Evolutionary conservation across 441 rosid species (phyloP).

Genomic region (Bocquillonia castaneifolia): DNA sequence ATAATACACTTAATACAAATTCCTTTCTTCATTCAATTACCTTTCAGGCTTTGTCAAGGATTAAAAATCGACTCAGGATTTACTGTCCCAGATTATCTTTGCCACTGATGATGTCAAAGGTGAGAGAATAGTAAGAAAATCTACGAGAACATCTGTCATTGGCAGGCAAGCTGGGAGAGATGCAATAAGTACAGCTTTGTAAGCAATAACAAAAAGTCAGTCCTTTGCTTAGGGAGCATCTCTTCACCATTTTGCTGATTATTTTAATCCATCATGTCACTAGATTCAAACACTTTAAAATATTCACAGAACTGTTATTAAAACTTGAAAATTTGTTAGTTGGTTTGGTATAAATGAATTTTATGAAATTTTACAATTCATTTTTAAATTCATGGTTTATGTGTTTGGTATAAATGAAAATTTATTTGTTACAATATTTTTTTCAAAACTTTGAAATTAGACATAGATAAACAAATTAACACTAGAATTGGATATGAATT

Average conservation of each 20-base stretch:
- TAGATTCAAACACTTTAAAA: background rate
- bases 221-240: conserved; percentile 12
- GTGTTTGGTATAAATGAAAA: no score
- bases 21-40: no score
- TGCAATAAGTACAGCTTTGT: conserved; percentile 91
- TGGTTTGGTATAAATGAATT: no score
- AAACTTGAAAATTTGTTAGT: background rate
- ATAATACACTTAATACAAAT: no score
- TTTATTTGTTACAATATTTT: no score
- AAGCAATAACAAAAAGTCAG: conserved; percentile 85
- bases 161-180: conserved; percentile 97
- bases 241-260: background rate
- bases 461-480: no score
- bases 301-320: background rate
- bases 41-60: no score
- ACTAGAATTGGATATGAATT: no score
- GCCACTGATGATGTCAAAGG: conserved; percentile 71
- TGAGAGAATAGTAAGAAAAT: conserved; percentile 81
- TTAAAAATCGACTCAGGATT: conserved; percentile 43
- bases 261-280: background rate
- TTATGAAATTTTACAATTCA: no score
- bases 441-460: no score
- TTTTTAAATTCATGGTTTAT: no score
- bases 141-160: conserved; percentile 90
- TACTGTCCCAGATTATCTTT: conserved; percentile 46